These are phyloP conservation scores for Hypholoma sublateritium DNA, from an alignment of 768 basidiomycete genomes.

Conservation along the genomic window DNA sequence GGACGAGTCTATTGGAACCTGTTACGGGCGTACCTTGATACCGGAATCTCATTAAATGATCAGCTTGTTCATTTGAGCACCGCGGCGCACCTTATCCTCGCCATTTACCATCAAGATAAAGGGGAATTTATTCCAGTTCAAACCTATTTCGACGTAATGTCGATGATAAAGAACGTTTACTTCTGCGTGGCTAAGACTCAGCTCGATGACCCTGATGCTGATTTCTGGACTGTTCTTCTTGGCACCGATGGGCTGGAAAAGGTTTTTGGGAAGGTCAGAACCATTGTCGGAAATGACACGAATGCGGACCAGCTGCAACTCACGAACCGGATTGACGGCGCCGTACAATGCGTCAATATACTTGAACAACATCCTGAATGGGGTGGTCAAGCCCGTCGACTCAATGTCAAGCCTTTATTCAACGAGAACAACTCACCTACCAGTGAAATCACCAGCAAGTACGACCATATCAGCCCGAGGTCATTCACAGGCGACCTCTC, in stretches of 20 bases:
- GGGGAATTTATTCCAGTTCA: constrained; percentile 25
- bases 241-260: constrained; percentile 29
- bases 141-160: constrained; percentile 26
- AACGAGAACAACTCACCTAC: background rate
- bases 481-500: constrained; percentile 18
- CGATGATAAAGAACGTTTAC: constrained; percentile 19
- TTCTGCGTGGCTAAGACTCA: background rate
- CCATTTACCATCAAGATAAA: constrained; percentile 8
- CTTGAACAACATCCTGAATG: constrained; percentile 15
- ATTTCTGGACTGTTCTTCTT: constrained; percentile 28
- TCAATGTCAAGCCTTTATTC: constrained; percentile 9
- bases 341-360: constrained; percentile 12
- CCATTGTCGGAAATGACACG: constrained; percentile 11
- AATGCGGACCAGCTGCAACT: constrained; percentile 12
- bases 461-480: constrained; percentile 18
- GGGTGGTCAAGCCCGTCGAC: constrained; percentile 10
- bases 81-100: constrained; percentile 24
- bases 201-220: constrained; percentile 19
- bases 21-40: constrained; percentile 22
- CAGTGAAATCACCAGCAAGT: constrained; percentile 8
- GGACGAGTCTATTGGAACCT: constrained; percentile 20
- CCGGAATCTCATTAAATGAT: constrained; percentile 21
- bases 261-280: constrained; percentile 17
- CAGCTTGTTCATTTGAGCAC: constrained; percentile 27
- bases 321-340: constrained; percentile 9